A percentile compares a stretch with the other conserved stretches of the same genome.
These are phyloP conservation scores for Leccinum obscurum DNA, from an alignment of 768 basidiomycete genomes.

Conservation along the genomic window DNA sequence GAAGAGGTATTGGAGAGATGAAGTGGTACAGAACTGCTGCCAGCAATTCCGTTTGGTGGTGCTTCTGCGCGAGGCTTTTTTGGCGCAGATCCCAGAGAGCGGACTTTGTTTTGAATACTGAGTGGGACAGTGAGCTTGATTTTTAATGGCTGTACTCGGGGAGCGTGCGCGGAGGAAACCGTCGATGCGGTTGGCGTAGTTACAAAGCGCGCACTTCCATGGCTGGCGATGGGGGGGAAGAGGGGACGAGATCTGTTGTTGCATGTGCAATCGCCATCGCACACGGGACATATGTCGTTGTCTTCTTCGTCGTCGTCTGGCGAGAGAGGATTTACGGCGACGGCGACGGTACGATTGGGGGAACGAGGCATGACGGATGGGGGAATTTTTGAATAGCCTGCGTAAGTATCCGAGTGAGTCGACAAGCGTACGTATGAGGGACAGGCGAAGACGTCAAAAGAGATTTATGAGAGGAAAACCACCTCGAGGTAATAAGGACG, in stretches of 20 bases:
- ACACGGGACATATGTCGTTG: slow-evolving; percentile 86
- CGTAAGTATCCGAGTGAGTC: slow-evolving; percentile 21
- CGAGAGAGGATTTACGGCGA: slow-evolving; percentile 36
- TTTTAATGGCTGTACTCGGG: slow-evolving; percentile 49
- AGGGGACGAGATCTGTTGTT: slow-evolving; percentile 42
- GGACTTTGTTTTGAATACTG: slow-evolving; percentile 49
- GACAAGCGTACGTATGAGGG: slow-evolving; percentile 24
- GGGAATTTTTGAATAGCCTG: slow-evolving; percentile 49
- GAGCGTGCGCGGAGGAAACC: slow-evolving; percentile 32
- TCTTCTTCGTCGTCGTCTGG: slow-evolving; percentile 75
- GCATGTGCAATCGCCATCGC: slow-evolving; percentile 90
- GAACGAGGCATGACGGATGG: slow-evolving; percentile 66
- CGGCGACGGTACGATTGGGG: slow-evolving; percentile 67
- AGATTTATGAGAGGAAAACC: slow-evolving; percentile 25
- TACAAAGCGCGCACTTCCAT: slow-evolving; percentile 40
- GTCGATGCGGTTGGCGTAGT: slow-evolving; percentile 40
- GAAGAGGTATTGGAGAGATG: slow-evolving; percentile 19
- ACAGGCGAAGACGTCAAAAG: slow-evolving; percentile 24
- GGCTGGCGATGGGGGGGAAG: slow-evolving; percentile 29
- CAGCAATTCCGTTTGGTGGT: slow-evolving; percentile 42
- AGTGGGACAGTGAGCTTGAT: slow-evolving; percentile 72
- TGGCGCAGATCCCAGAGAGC: slow-evolving; percentile 23
- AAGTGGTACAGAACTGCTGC: slow-evolving; percentile 18
- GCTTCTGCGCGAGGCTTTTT: slow-evolving; percentile 33
- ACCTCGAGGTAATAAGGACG: slow-evolving; percentile 20